Conservation (phyloP, 345 rosid species). For the Limnanthes douglasii region DNA sequence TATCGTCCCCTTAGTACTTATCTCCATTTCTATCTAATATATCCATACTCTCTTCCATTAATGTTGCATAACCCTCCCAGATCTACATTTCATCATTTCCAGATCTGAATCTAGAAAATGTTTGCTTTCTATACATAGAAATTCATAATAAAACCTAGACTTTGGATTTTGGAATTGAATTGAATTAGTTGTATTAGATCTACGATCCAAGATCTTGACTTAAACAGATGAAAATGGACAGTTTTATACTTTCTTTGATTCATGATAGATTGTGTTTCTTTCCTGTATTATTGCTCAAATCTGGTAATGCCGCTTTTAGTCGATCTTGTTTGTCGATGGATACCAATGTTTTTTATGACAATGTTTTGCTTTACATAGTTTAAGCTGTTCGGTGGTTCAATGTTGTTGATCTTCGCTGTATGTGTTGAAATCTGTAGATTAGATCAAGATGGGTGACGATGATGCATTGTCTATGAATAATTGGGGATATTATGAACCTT, state of each 20-base stretch:
- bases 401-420: not conserved
- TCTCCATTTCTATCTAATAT: not conserved
- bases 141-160: too few species aligned
- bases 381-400: not conserved
- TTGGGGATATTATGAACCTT: slow-evolving; percentile 81
- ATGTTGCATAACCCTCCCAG: not conserved
- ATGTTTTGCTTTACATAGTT: not conserved
- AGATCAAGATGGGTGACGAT: slow-evolving; percentile 52
- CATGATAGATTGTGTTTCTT: too few species aligned
- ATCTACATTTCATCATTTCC: slow-evolving; percentile 4
- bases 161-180: too few species aligned
- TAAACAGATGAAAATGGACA: too few species aligned
- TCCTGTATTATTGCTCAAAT: too few species aligned
- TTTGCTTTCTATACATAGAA: too few species aligned
- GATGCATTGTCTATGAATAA: slow-evolving; percentile 58
- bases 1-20: too few species aligned
- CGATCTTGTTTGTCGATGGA: slow-evolving; percentile 5
- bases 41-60: not conserved
- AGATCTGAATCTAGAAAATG: slow-evolving; percentile 23
- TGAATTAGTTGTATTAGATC: too few species aligned
- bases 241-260: too few species aligned
- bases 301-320: too few species aligned
- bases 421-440: slow-evolving; percentile 16
- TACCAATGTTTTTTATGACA: not conserved
- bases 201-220: too few species aligned